Conservation (phyloP, 352 stramenopile species). For the Globisporangium solare region DNA sequence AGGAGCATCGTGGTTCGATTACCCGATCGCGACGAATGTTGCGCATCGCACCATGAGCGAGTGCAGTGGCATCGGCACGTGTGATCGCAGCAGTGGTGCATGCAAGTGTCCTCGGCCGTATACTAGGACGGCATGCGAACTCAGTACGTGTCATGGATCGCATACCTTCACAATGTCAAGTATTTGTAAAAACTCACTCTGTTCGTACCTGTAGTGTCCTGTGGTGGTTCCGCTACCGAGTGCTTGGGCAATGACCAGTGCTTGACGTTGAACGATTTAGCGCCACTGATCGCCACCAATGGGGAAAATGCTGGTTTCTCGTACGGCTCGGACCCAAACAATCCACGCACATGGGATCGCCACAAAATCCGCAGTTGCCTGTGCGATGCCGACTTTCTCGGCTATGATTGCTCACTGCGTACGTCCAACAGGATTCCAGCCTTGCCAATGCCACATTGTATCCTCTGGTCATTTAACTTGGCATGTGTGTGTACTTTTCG, state of each 20-base stretch:
- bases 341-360: conserved; percentile 68
- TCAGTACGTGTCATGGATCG: conserved; percentile 35
- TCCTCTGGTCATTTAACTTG: neutral
- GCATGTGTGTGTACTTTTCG: neutral
- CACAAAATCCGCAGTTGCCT: conserved; percentile 61
- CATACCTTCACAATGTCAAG: neutral
- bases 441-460: conserved; percentile 1
- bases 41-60: conserved; percentile 47
- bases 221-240: conserved; percentile 29
- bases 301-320: conserved; percentile 45
- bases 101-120: conserved; percentile 76
- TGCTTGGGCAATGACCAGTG: conserved; percentile 80
- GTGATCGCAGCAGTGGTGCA: conserved; percentile 57
- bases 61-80: conserved; percentile 60
- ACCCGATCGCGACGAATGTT: conserved; percentile 45
- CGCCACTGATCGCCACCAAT: conserved; percentile 48
- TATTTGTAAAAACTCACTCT: neutral
- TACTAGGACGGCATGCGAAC: conserved; percentile 58
- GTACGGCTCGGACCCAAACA: conserved; percentile 65
- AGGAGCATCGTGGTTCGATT: conserved; percentile 61
- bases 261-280: conserved; percentile 57
- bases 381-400: conserved; percentile 51
- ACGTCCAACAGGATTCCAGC: conserved; percentile 10
- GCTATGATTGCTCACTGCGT: conserved; percentile 71
- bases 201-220: conserved; percentile 37